Evolutionary conservation across 2,329 filamentous ascomycete species (phyloP).

Genomic region (Ceratocystis cacaofunesta): DNA sequence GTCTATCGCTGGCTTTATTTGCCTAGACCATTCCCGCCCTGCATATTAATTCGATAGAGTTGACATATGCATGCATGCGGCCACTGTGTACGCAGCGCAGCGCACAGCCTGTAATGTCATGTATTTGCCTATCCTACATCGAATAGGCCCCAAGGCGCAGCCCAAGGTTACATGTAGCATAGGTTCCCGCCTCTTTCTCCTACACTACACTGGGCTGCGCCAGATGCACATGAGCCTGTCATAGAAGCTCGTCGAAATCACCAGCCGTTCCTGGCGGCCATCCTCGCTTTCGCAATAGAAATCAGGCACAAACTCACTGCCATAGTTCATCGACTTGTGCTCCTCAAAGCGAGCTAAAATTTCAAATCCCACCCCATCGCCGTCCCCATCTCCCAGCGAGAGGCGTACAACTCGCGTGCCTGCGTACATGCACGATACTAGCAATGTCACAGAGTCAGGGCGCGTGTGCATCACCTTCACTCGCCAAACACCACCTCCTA

Average conservation of each 20-base stretch:
- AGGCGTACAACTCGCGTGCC: constrained; percentile 53
- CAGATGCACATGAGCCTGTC: constrained; percentile 57
- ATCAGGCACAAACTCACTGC: constrained; percentile 49
- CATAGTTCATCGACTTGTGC: constrained; percentile 92
- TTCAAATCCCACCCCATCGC: constrained; percentile 42
- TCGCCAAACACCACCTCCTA: constrained; percentile 80
- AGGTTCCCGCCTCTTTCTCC: neutral
- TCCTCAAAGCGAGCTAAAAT: constrained; percentile 62
- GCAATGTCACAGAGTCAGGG: constrained; percentile 30
- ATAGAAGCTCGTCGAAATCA: constrained; percentile 62
- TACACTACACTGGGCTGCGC: constrained; percentile 24
- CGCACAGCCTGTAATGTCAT: neutral
- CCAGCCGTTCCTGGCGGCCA: constrained; percentile 24
- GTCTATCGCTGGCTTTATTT: neutral
- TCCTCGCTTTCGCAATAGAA: neutral
- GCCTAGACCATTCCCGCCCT: neutral
- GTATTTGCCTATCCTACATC: neutral
- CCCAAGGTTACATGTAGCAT: neutral
- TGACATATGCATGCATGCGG: neutral
- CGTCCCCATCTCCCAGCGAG: constrained; percentile 22
- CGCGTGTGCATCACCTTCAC: constrained; percentile 43
- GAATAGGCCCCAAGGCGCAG: too few species aligned
- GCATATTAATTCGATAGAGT: neutral
- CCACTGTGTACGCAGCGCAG: neutral
- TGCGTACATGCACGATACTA: constrained; percentile 90